These are phyloP conservation scores for Termitomyces sp. DNA, from an alignment of 768 basidiomycete genomes.

Conservation along the genomic window DNA sequence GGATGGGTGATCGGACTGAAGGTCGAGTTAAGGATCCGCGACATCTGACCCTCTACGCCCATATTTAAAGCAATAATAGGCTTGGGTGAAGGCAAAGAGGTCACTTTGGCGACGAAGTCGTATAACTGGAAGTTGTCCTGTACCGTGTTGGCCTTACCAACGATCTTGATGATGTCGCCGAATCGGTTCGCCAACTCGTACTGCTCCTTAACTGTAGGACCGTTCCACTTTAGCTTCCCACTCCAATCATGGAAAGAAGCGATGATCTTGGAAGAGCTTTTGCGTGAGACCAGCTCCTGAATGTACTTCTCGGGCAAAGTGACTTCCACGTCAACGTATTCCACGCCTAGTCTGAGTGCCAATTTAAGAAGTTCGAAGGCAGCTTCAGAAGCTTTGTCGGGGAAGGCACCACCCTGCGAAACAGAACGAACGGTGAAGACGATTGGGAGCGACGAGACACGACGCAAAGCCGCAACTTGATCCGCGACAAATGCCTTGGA, in stretches of 20 bases:
- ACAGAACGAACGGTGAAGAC: conserved; percentile 89
- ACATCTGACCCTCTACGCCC: conserved; percentile 86
- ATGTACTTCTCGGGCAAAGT: conserved; percentile 66
- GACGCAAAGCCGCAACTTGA: conserved; percentile 79
- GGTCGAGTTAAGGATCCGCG: conserved; percentile 80
- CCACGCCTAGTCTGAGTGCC: conserved; percentile 80
- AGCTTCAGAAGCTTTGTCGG: conserved; percentile 70
- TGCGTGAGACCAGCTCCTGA: conserved; percentile 54
- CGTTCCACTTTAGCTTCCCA: conserved; percentile 80
- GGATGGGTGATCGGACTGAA: conserved; percentile 93
- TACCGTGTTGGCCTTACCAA: conserved; percentile 75
- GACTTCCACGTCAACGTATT: conserved; percentile 92
- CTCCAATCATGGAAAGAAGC: conserved; percentile 97
- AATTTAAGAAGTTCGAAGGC: conserved; percentile 75
- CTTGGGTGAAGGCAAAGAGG: conserved; percentile 49
- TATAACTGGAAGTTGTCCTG: conserved; percentile 81
- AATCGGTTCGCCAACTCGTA: conserved; percentile 61
- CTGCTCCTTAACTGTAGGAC: conserved; percentile 62
- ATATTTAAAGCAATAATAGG: conserved; percentile 96
- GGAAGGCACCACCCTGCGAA: conserved; percentile 90
- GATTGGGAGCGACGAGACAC: conserved; percentile 77
- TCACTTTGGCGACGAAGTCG: conserved; percentile 59
- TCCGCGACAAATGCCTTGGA: conserved; percentile 69
- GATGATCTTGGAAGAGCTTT: conserved; percentile 77
- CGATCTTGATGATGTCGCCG: conserved; percentile 92